A percentile compares a stretch with the other conserved stretches of the same genome.
These are phyloP conservation scores for Trametes punicea DNA, from an alignment of 768 basidiomycete species.

Conservation along the genomic window DNA sequence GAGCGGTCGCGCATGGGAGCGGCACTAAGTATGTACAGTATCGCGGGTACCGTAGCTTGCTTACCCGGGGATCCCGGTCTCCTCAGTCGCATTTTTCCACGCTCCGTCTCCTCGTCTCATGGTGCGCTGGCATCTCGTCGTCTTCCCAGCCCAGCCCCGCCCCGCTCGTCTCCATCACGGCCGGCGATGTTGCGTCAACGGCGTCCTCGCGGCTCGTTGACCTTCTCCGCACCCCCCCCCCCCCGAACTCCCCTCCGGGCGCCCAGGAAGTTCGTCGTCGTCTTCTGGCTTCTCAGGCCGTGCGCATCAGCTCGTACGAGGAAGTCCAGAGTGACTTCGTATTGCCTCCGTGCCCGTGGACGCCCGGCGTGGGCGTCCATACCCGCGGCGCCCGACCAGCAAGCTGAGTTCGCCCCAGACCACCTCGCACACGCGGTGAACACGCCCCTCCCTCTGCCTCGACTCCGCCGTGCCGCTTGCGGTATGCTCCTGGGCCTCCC, in stretches of 20 bases:
- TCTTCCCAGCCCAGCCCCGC: neutral
- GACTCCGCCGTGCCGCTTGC: neutral
- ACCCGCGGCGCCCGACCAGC: neutral
- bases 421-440: neutral
- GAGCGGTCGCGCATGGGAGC: neutral
- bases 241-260: conserved; percentile 4
- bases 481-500: neutral
- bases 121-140: neutral
- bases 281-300: neutral
- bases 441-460: neutral
- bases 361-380: neutral
- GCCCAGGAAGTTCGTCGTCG: neutral
- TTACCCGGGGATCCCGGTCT: neutral
- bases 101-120: neutral
- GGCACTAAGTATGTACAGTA: too few relatives aligned
- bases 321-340: neutral
- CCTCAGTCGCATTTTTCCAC: neutral
- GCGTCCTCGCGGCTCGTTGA: neutral
- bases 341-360: neutral
- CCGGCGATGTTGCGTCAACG: neutral
- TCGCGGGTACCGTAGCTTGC: conserved; percentile 15
- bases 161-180: neutral
- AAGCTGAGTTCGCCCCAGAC: neutral
- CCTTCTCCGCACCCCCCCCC: neutral
- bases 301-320: conserved; percentile 5